phyloP scores from a whole-genome alignment of 306 rosid genomes.

The Gastrolobium villosum region DNA sequence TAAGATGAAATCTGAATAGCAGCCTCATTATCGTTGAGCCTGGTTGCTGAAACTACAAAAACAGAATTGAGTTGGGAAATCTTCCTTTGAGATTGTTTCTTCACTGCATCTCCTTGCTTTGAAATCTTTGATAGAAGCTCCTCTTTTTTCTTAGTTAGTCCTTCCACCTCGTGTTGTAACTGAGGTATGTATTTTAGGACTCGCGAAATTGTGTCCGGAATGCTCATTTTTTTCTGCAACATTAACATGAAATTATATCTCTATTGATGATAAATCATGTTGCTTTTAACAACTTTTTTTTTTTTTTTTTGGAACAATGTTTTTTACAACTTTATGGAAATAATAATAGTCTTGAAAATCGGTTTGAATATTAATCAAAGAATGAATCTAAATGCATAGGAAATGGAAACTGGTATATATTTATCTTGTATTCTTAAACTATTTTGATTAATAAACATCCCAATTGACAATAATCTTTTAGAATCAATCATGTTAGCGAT shows the following conservation, averaged over 20 bases:
- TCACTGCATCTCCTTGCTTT: slow-evolving; percentile 8
- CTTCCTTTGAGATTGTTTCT: slow-evolving; percentile 35
- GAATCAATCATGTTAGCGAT: no score
- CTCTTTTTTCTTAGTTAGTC: slow-evolving; percentile 57
- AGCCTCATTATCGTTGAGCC: slow-evolving; percentile 59
- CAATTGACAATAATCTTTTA: no score
- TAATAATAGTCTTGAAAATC: neutral
- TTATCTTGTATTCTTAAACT: no score
- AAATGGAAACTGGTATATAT: neutral
- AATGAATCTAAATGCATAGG: neutral
- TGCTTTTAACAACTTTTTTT: neutral
- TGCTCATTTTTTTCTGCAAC: slow-evolving; percentile 70
- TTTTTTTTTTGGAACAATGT: no score
- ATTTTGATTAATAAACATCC: no score
- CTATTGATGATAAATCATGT: no score
- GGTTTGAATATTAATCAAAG: neutral
- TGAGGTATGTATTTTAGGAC: slow-evolving; percentile 71
- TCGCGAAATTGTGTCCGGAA: slow-evolving; percentile 64
- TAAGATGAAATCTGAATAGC: slow-evolving; percentile 61
- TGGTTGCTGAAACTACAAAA: slow-evolving; percentile 56
- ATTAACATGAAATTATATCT: slow-evolving; percentile 2
- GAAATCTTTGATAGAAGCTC: slow-evolving; percentile 52
- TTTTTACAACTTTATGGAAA: no score
- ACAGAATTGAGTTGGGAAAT: slow-evolving; percentile 10
- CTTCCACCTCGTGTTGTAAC: slow-evolving; percentile 65